A percentile compares a stretch with the other conserved stretches of the same genome.
These are phyloP conservation scores for Corymbia calophylla DNA, from an alignment of 441 rosid genomes.

Conservation along the genomic window DNA sequence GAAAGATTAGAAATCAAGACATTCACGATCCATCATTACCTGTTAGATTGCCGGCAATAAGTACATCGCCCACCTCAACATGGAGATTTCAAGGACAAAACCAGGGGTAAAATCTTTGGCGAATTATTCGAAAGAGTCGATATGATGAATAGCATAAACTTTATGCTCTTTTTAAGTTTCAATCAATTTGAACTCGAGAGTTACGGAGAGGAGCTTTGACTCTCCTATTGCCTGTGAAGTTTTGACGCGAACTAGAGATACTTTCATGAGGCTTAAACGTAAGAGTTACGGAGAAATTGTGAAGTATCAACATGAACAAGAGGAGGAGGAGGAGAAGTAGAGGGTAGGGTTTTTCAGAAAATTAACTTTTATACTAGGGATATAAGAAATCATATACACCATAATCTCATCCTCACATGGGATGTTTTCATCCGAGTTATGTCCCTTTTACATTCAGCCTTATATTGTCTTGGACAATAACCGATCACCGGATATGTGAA, in stretches of 20 bases:
- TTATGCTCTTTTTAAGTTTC: background rate
- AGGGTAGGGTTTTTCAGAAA: background rate
- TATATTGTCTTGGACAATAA: background rate
- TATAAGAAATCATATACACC: background rate
- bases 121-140: background rate
- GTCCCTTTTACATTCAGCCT: background rate
- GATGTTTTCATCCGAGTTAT: background rate
- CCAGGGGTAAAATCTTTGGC: background rate
- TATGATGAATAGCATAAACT: background rate
- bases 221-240: background rate
- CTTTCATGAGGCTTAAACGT: background rate
- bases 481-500: background rate
- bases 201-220: fast-evolving
- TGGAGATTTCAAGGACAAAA: conserved; percentile 5
- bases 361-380: background rate
- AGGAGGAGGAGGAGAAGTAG: background rate
- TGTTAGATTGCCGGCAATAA: conserved; percentile 29
- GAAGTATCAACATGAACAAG: background rate
- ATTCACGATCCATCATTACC: conserved; percentile 5
- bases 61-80: conserved; percentile 36
- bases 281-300: background rate
- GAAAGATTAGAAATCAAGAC: background rate
- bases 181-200: background rate
- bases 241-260: background rate
- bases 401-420: background rate